A percentile compares a stretch with the other conserved stretches of the same genome.
phyloP scores from a whole-genome alignment of 2,329 filamentous ascomycete species.

The Calonectria honghensis region DNA sequence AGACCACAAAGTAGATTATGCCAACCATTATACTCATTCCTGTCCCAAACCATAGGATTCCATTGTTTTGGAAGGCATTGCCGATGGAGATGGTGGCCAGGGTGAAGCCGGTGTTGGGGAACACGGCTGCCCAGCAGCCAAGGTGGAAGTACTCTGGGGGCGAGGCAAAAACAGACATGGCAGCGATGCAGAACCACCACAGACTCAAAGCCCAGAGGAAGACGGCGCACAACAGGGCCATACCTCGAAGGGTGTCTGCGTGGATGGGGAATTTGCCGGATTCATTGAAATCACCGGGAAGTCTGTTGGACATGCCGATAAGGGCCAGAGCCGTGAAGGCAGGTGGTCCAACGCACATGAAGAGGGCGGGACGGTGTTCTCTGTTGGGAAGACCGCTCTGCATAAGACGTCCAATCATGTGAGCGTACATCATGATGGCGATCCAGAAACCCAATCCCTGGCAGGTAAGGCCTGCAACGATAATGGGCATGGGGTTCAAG shows the following conservation, averaged over 20 bases:
- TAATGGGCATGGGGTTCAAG: constrained; percentile 74
- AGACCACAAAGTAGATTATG: constrained; percentile 66
- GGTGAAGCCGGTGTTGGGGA: constrained; percentile 77
- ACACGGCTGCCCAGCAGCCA: constrained; percentile 79
- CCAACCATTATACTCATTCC: constrained; percentile 69
- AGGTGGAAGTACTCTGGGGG: constrained; percentile 73
- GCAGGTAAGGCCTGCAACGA: constrained; percentile 79
- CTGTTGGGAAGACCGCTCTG: constrained; percentile 74
- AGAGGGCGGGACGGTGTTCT: constrained; percentile 81
- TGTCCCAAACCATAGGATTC: constrained; percentile 68
- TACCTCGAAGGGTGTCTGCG: constrained; percentile 64
- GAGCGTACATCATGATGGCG: constrained; percentile 82
- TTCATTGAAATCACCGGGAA: constrained; percentile 67
- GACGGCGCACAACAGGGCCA: constrained; percentile 70
- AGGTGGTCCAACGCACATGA: constrained; percentile 85
- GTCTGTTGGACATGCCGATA: constrained; percentile 76
- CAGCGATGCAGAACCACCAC: constrained; percentile 73
- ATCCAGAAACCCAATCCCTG: constrained; percentile 82
- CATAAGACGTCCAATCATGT: constrained; percentile 84
- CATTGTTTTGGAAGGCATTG: constrained; percentile 66
- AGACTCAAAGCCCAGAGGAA: constrained; percentile 78
- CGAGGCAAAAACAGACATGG: constrained; percentile 59
- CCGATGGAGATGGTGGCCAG: constrained; percentile 74
- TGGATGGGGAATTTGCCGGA: constrained; percentile 66
- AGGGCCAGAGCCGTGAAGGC: constrained; percentile 82